These are phyloP conservation scores for Penicillium sp. DNA, from an alignment of 2,329 filamentous ascomycete genomes.

Conservation along the genomic window DNA sequence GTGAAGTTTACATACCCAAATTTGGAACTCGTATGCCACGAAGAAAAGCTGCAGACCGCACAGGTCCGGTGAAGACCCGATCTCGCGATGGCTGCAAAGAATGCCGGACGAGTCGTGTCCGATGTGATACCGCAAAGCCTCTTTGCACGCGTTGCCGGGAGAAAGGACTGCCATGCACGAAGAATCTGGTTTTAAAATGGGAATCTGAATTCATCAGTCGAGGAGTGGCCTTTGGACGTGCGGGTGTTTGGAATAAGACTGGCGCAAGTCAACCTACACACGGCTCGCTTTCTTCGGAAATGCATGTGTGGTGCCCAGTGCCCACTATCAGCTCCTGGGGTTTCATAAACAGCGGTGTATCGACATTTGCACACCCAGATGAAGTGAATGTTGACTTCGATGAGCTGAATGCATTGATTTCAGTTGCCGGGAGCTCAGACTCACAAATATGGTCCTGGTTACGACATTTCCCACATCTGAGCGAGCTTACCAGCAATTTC, in stretches of 20 bases:
- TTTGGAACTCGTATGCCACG: conserved; percentile 24
- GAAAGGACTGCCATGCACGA: conserved; percentile 31
- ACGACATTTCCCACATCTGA: conserved; percentile 2
- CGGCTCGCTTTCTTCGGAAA: conserved; percentile 14
- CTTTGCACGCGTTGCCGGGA: conserved; percentile 31
- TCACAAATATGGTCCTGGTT: conserved; percentile 8
- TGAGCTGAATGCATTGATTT: conserved; percentile 14
- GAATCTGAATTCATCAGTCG: conserved; percentile 35
- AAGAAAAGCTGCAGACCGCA: conserved; percentile 31
- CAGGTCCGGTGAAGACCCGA: conserved; percentile 32
- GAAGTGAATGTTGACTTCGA: conserved; percentile 22
- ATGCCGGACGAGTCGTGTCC: conserved; percentile 36
- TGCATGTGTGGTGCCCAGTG: conserved; percentile 23
- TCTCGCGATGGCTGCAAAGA: conserved; percentile 36
- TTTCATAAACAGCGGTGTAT: conserved; percentile 28
- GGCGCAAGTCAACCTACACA: conserved; percentile 15
- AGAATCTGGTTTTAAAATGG: conserved; percentile 33
- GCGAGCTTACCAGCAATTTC: background rate
- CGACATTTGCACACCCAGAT: conserved; percentile 23
- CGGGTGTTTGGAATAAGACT: conserved; percentile 36
- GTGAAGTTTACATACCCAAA: conserved; percentile 14
- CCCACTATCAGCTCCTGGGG: conserved; percentile 25
- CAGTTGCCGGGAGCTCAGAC: conserved; percentile 1
- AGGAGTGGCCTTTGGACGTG: conserved; percentile 37
- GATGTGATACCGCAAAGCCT: conserved; percentile 35